Evolutionary conservation across 116 monocot species (phyloP).

Genomic region (Dioscorea cayenensis): DNA sequence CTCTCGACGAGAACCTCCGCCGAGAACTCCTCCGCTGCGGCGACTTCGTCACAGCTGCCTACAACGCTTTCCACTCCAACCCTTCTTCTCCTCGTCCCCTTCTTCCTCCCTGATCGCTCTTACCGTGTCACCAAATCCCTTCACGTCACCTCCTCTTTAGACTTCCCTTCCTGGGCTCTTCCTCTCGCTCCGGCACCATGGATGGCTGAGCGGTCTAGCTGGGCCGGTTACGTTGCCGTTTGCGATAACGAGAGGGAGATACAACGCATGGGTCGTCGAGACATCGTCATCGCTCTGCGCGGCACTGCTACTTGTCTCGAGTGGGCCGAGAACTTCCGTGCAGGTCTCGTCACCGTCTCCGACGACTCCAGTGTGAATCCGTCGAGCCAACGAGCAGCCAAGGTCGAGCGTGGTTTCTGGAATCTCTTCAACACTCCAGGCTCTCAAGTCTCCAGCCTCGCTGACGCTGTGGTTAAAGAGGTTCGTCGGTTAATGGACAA

Average conservation of each 20-base stretch:
- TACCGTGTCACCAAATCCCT: constrained; percentile 50
- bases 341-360: constrained; percentile 32
- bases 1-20: constrained; percentile 69
- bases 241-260: constrained; percentile 50
- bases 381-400: background rate
- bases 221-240: constrained; percentile 72
- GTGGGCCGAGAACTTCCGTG: constrained; percentile 77
- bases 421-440: constrained; percentile 46
- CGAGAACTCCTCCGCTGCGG: constrained; percentile 73
- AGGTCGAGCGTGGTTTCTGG: constrained; percentile 52
- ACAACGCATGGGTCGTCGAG: constrained; percentile 53
- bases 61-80: constrained; percentile 54
- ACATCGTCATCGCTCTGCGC: constrained; percentile 62
- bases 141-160: constrained; percentile 58
- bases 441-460: constrained; percentile 23
- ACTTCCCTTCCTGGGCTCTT: constrained; percentile 22
- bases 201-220: constrained; percentile 44
- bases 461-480: constrained; percentile 24
- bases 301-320: constrained; percentile 64
- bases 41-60: constrained; percentile 60
- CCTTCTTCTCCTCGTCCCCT: constrained; percentile 12
- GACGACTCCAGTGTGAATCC: background rate
- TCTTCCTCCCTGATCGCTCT: constrained; percentile 46
- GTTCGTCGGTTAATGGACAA: constrained; percentile 21
- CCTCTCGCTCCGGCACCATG: constrained; percentile 7